phyloP scores from a whole-genome alignment of 1,139 yeast genomes.

The Yamadazyma spencermartinsiae region DNA sequence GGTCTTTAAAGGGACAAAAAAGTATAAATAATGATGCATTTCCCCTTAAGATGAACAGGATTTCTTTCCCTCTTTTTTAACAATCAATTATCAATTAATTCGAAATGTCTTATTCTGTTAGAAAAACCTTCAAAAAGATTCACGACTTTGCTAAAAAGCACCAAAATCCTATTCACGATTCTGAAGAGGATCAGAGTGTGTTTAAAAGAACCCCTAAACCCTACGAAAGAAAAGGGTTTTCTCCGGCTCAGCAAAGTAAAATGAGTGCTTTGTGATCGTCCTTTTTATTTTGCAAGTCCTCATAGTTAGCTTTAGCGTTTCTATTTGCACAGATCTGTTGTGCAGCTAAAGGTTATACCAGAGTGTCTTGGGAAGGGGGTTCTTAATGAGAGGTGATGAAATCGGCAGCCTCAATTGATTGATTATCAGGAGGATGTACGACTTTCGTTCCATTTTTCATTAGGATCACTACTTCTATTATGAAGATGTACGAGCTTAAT shows the following conservation, averaged over 20 bases:
- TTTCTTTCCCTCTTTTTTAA: neutral
- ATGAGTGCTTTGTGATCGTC: slow-evolving; percentile 5
- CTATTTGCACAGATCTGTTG: too few relatives aligned
- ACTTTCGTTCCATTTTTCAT: too few relatives aligned
- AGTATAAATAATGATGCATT: neutral
- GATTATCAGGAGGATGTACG: too few relatives aligned
- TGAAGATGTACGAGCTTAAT: too few relatives aligned
- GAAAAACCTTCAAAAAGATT: neutral
- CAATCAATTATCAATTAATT: neutral
- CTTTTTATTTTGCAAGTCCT: too few relatives aligned
- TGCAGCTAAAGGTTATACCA: too few relatives aligned
- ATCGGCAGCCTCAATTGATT: too few relatives aligned
- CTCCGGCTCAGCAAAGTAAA: neutral
- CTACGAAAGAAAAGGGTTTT: slow-evolving; percentile 8
- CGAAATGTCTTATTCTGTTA: neutral
- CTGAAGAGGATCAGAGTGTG: neutral
- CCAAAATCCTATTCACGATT: neutral
- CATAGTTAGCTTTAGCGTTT: too few relatives aligned
- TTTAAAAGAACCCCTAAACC: slow-evolving; percentile 7
- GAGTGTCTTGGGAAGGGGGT: too few relatives aligned
- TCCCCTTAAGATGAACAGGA: neutral
- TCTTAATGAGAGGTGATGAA: too few relatives aligned
- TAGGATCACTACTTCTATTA: too few relatives aligned
- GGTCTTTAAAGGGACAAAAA: too few relatives aligned
- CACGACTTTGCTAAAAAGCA: neutral